These are phyloP conservation scores for Geosmithia morbida DNA, from an alignment of 2,329 filamentous ascomycete species.

Conservation along the genomic window DNA sequence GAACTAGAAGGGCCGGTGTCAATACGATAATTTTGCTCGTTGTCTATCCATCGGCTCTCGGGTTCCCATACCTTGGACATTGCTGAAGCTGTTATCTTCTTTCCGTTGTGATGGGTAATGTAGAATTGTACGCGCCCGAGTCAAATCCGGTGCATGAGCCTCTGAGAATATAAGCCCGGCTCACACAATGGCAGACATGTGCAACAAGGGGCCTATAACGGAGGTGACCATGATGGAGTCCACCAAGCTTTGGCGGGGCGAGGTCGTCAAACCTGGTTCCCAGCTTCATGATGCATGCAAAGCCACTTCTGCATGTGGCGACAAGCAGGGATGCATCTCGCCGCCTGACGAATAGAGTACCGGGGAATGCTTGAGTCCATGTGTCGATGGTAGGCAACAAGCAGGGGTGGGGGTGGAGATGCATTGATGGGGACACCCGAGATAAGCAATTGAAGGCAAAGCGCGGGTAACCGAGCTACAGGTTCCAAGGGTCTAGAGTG, in stretches of 20 bases:
- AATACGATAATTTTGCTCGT: no score
- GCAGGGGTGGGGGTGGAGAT: neutral
- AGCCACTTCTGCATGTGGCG: no score
- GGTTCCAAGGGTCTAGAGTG: neutral
- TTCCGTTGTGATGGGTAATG: neutral
- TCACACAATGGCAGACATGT: neutral
- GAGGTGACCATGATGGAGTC: neutral
- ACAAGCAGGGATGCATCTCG: no score
- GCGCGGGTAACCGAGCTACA: no score
- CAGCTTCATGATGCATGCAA: neutral
- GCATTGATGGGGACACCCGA: neutral
- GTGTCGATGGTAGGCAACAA: neutral
- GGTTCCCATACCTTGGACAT: neutral
- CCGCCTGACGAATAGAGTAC: no score
- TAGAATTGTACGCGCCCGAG: neutral
- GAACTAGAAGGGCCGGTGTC: conserved; percentile 17
- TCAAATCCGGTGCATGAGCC: neutral
- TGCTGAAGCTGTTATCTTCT: neutral
- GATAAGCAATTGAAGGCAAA: neutral
- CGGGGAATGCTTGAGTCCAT: neutral
- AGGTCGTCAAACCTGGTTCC: neutral
- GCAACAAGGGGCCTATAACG: neutral
- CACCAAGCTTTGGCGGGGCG: neutral
- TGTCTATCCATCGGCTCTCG: neutral
- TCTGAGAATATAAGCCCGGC: neutral